These are phyloP conservation scores for Nemania diffusa DNA, from an alignment of 2,329 filamentous ascomycete genomes.

Conservation along the genomic window DNA sequence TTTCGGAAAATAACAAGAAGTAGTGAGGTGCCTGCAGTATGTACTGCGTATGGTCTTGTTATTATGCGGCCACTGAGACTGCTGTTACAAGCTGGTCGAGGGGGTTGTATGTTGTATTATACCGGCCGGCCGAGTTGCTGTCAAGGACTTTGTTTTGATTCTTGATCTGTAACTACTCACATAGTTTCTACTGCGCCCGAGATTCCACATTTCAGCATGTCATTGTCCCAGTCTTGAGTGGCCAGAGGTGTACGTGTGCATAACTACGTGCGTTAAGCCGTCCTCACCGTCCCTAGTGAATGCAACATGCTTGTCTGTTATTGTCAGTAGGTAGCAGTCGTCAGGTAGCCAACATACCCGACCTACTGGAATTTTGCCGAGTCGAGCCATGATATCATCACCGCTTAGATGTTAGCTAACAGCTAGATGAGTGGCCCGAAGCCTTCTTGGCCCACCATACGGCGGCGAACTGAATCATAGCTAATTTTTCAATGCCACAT, in stretches of 20 bases:
- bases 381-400: conserved; percentile 43
- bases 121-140: conserved; percentile 24
- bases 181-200: conserved; percentile 18
- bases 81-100: conserved; percentile 11
- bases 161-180: conserved; percentile 4
- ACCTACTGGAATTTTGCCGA: conserved; percentile 39
- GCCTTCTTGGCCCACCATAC: conserved; percentile 31
- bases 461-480: conserved; percentile 28
- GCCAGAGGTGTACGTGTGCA: conserved; percentile 29
- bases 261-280: conserved; percentile 28
- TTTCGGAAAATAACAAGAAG: conserved; percentile 22
- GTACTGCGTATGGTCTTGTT: conserved; percentile 21
- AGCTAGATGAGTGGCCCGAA: conserved; percentile 29
- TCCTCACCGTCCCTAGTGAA: conserved; percentile 37
- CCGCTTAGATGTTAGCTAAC: conserved; percentile 34
- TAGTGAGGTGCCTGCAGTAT: conserved; percentile 12
- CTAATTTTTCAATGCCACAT: conserved; percentile 29
- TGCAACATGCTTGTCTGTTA: conserved; percentile 42
- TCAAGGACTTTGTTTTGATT: conserved; percentile 14
- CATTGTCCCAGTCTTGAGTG: conserved; percentile 16
- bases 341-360: conserved; percentile 35
- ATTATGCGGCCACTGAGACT: conserved; percentile 33
- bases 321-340: conserved; percentile 32
- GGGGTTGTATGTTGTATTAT: conserved; percentile 18
- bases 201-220: conserved; percentile 25